phyloP scores from a whole-genome alignment of 73 alveolate species.

The Uronychia setigera region DNA sequence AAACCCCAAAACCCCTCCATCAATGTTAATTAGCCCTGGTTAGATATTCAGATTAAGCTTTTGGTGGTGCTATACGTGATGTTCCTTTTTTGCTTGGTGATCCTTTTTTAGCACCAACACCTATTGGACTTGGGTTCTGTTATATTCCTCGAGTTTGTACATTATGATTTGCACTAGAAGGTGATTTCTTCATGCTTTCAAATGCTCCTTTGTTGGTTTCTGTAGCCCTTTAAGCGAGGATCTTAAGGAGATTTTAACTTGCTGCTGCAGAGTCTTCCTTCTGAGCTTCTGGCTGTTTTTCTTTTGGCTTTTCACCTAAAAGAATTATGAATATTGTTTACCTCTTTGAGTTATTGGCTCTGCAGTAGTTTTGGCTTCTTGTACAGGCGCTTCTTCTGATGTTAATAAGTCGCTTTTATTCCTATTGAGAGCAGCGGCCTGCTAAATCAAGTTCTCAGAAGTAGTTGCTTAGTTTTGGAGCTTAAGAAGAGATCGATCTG shows the following conservation, averaged over 20 bases:
- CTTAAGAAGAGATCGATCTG: neutral
- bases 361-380: neutral
- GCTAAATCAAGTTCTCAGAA: neutral
- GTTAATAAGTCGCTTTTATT: neutral
- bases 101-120: no score
- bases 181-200: no score
- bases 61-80: no score
- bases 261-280: slow-evolving; percentile 13
- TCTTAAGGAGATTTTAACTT: neutral
- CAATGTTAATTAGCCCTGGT: no score
- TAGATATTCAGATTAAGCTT: no score
- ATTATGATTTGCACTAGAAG: no score
- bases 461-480: neutral
- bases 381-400: neutral
- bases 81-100: no score
- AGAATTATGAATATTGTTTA: no score
- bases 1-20: no score
- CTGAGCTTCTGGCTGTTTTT: neutral
- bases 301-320: neutral
- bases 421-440: neutral
- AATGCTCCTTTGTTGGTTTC: neutral
- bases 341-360: neutral
- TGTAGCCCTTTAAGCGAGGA: neutral
- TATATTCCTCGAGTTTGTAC: no score
- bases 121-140: no score